phyloP scores from a whole-genome alignment of 805 yeast species.

The Wickerhamomyces strasburgensis region DNA sequence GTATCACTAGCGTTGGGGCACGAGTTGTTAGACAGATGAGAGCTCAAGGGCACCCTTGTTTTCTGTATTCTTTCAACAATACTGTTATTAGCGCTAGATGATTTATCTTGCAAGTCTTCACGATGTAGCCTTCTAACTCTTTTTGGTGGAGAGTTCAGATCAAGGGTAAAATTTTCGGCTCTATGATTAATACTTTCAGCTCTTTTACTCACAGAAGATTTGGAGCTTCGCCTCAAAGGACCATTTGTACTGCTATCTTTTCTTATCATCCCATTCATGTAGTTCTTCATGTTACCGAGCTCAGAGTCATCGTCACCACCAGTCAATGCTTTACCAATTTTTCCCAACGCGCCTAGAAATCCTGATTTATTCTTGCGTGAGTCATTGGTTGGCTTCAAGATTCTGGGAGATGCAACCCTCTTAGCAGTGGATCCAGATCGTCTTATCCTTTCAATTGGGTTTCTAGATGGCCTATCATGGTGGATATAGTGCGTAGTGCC shows the following conservation, averaged over 20 bases:
- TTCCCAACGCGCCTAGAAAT: conserved; percentile 16
- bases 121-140: conserved; percentile 3
- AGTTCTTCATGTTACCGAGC: conserved; percentile 18
- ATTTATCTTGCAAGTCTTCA: neutral
- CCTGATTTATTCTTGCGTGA: conserved; percentile 6
- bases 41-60: neutral
- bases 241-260: conserved; percentile 6
- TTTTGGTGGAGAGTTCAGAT: conserved; percentile 13
- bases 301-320: conserved; percentile 13
- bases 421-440: neutral
- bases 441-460: conserved; percentile 9
- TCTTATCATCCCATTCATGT: conserved; percentile 21
- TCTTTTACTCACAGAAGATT: conserved; percentile 7
- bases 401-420: conserved; percentile 17
- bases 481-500: conserved; percentile 14
- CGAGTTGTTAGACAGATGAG: neutral
- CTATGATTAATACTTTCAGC: conserved; percentile 15
- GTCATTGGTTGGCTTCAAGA: conserved; percentile 15
- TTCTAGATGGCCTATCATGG: conserved; percentile 9
- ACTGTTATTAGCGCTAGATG: neutral
- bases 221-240: neutral
- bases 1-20: no score
- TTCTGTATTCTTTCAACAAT: neutral
- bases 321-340: conserved; percentile 16
- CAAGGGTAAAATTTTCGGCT: conserved; percentile 16